A percentile compares a stretch with the other conserved stretches of the same genome.
Evolutionary conservation across 306 rosid genomes (phyloP).

Genomic region (Spatholobus suberectus): DNA sequence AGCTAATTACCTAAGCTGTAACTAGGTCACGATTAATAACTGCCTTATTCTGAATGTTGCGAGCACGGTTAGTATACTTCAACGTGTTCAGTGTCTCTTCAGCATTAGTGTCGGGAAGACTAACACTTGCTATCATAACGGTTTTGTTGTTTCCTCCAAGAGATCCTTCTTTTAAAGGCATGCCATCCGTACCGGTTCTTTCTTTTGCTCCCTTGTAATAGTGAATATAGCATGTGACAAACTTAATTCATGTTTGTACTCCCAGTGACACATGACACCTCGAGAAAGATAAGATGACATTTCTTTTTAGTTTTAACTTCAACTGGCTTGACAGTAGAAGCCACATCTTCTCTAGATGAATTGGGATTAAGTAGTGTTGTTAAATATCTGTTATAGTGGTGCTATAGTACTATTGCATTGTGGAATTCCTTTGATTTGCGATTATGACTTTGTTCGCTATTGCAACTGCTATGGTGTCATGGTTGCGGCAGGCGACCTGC

Average conservation of each 20-base stretch:
- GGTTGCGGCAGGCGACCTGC: too few species aligned
- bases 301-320: too few species aligned
- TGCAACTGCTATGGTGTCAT: too few species aligned
- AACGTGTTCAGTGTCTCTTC: too few species aligned
- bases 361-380: constrained; percentile 77
- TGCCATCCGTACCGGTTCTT: constrained; percentile 92
- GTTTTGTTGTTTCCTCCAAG: too few species aligned
- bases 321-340: constrained; percentile 47
- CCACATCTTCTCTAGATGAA: constrained; percentile 60
- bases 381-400: constrained; percentile 87
- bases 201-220: constrained; percentile 87
- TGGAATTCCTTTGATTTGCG: too few species aligned
- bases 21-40: constrained; percentile 84
- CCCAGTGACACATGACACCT: constrained; percentile 88
- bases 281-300: constrained; percentile 81
- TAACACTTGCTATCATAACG: too few species aligned
- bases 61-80: constrained; percentile 96
- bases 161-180: constrained; percentile 99
- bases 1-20: constrained; percentile 70
- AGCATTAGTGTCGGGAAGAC: constrained; percentile 96
- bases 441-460: too few species aligned
- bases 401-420: too few species aligned
- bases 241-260: constrained; percentile 91
- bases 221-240: constrained; percentile 97
- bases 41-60: constrained; percentile 93